Evolutionary conservation across 225 moss, liverwort and hornwort species (phyloP), one percentile per base, ranked within the genome.

Genomic region (Sphagnum tenellum): DNA sequence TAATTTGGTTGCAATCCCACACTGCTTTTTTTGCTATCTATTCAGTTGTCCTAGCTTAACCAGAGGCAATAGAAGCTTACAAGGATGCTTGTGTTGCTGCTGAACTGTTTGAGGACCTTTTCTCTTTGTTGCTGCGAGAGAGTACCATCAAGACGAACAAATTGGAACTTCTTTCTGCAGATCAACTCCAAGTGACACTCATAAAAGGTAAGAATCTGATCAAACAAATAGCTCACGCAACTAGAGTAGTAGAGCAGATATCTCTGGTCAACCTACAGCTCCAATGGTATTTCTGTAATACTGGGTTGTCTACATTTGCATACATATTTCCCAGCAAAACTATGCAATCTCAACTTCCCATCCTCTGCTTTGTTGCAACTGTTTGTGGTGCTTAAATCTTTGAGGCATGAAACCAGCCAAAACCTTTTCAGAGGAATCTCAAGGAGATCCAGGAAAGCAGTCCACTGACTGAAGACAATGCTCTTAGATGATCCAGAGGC

Each of bases 391-490:
- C 52, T 52, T 52, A 52, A 5, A 9, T 52, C 12, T 60, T 5
- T 13, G 59, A 13, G 7, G 45, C 1, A 60, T 5, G 12, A 12
- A 13, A 7, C 45, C 12, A n/a, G 7, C 49, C 9, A 59, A 29
- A 79, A 89, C 89, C 82, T 88, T 56, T 77, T 78, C 12, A 93
- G 14, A 45, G 93, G 93, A 62, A 93, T 93, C 56, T 93, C 79
- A 10, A 93, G 86, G 44, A 93, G 86, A 86, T 93, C 93, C 77
- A 93, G 67, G 69, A 93, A 93, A 50, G 93, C 88, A 63, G 93
- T 93, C 93, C 93, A 93, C 77, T 93, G 93, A 61, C 90, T 90
- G 64, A 93, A 93, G 54, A 93, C 75, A 5, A 93, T 80, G 73
- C 93, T 93, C 77, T 94, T 94, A 12, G 84, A 83, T 29, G 29